Evolutionary conservation across 306 rosid species (phyloP).

Genomic region (Malus sylvestris): DNA sequence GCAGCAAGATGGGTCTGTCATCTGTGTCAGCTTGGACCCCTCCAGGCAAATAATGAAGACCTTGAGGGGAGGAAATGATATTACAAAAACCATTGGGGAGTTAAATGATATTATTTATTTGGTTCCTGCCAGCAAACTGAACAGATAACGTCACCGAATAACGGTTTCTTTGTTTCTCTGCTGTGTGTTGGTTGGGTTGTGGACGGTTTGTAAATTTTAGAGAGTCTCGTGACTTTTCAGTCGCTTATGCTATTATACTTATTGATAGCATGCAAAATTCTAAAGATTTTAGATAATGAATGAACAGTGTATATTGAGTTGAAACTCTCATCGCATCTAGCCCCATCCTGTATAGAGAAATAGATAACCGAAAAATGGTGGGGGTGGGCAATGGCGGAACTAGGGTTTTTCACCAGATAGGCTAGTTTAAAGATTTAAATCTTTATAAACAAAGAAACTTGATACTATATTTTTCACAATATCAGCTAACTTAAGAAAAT

Average conservation of each 20-base stretch:
- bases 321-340: neutral
- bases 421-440: too few species aligned
- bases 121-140: neutral
- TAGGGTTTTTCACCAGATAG: too few species aligned
- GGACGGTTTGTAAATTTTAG: neutral
- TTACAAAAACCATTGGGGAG: constrained; percentile 4
- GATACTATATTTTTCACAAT: too few species aligned
- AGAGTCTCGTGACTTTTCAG: neutral
- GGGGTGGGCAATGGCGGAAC: too few species aligned
- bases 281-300: neutral
- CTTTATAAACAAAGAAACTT: too few species aligned
- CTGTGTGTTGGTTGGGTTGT: neutral
- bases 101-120: constrained; percentile 1
- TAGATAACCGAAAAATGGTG: neutral
- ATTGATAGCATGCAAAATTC: neutral
- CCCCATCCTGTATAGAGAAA: neutral
- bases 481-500: too few species aligned
- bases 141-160: constrained; percentile 13
- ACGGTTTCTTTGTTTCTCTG: neutral
- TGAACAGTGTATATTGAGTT: neutral
- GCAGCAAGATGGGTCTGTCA: neutral
- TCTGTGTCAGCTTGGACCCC: neutral
- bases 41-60: neutral
- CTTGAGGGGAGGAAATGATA: neutral
- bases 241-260: too few species aligned